Conservation (phyloP, 495 filamentous ascomycete species). For the Mycothermus thermophilus region DNA sequence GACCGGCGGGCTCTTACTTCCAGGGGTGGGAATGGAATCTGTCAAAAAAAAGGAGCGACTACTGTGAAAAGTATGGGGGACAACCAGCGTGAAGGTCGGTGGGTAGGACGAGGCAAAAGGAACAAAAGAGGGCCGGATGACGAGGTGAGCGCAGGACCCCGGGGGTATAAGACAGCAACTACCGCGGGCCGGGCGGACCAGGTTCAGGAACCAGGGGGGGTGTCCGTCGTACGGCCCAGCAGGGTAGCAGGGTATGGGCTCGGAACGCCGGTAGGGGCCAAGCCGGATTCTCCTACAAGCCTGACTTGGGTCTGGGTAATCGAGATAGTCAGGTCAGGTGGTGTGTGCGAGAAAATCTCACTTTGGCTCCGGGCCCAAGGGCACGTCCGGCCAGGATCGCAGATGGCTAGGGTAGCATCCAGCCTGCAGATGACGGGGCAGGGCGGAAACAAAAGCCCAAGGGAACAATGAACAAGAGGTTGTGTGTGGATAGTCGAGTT, state of each 20-base stretch:
- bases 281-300: conserved; percentile 37
- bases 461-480: too few relatives aligned
- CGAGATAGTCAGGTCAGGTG: conserved; percentile 26
- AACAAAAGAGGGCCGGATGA: conserved; percentile 23
- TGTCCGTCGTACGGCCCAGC: conserved; percentile 20
- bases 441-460: conserved; percentile 3
- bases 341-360: conserved; percentile 38
- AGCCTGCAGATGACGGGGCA: conserved; percentile 27
- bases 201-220: conserved; percentile 20
- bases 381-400: conserved; percentile 24
- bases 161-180: conserved; percentile 35
- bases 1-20: conserved; percentile 35
- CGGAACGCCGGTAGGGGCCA: conserved; percentile 39
- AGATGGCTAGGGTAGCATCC: conserved; percentile 28
- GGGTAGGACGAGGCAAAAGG: conserved; percentile 23
- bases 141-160: conserved; percentile 31
- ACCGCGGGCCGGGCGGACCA: conserved; percentile 21
- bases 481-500: too few relatives aligned
- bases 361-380: conserved; percentile 31
- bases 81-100: conserved; percentile 21
- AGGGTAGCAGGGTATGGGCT: conserved; percentile 22
- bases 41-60: conserved; percentile 35
- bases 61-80: conserved; percentile 18
- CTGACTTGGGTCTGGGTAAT: conserved; percentile 32
- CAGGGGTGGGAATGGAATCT: conserved; percentile 12